Conservation (phyloP, 2,329 filamentous ascomycete genomes). For the Thelonectria rubi region DNA sequence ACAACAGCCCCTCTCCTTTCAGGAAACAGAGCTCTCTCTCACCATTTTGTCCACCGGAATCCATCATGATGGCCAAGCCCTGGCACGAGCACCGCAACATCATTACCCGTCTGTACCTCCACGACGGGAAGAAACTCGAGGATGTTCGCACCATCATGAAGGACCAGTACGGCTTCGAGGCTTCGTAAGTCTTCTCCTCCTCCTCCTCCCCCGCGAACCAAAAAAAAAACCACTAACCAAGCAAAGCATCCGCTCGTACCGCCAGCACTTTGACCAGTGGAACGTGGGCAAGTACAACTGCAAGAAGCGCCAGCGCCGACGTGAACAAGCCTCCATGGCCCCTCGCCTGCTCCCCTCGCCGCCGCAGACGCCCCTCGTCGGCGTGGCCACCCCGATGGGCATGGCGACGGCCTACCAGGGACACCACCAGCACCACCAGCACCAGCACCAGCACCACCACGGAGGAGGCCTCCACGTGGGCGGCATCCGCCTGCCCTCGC, state of each 20-base stretch:
- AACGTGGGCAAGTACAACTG: conserved; percentile 58
- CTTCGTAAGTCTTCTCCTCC: conserved; percentile 48
- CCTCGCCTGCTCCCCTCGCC: conserved; percentile 30
- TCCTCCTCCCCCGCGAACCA: not conserved
- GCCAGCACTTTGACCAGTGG: conserved; percentile 59
- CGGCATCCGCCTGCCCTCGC: conserved; percentile 15
- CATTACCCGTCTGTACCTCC: conserved; percentile 54
- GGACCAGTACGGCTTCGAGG: conserved; percentile 51
- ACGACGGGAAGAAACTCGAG: conserved; percentile 50
- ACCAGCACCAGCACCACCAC: not conserved
- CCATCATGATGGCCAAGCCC: conserved; percentile 54
- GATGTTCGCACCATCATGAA: conserved; percentile 54
- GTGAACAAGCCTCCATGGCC: conserved; percentile 12
- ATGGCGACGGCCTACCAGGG: not conserved
- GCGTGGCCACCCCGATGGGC: not conserved
- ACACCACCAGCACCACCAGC: not conserved
- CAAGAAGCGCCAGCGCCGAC: conserved; percentile 43
- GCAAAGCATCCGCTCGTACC: conserved; percentile 55
- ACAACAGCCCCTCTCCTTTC: not conserved
- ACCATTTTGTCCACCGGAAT: no score
- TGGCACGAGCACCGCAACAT: conserved; percentile 50
- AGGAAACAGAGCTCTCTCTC: not conserved
- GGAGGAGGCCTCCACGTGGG: conserved; percentile 2
- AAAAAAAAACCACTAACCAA: conserved; percentile 21
- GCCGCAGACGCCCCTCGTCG: conserved; percentile 26